These are phyloP conservation scores for Megacollybia marginata DNA, from an alignment of 768 basidiomycete genomes.

Conservation along the genomic window DNA sequence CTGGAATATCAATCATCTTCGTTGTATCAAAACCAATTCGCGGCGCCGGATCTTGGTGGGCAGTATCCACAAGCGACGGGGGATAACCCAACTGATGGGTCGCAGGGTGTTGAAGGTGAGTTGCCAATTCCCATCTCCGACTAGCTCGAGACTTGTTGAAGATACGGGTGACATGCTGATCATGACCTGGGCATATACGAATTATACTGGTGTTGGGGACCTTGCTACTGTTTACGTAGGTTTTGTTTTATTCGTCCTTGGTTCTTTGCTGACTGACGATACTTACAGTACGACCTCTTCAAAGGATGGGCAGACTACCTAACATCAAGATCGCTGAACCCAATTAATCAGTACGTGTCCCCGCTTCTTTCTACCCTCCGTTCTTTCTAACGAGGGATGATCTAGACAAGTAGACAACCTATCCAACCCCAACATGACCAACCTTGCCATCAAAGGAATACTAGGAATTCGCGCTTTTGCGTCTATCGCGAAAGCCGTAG, in stretches of 20 bases:
- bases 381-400: background rate
- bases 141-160: background rate
- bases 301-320: constrained; percentile 5
- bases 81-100: background rate
- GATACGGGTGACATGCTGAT: constrained; percentile 4
- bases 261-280: background rate
- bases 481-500: constrained; percentile 1
- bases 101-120: constrained; percentile 1
- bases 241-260: background rate
- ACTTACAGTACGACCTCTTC: constrained; percentile 2
- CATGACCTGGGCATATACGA: constrained; percentile 5
- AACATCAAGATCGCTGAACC: background rate
- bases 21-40: constrained; percentile 8
- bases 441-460: constrained; percentile 9
- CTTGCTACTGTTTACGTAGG: constrained; percentile 1
- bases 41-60: constrained; percentile 12
- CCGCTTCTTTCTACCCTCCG: background rate
- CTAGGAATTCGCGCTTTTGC: constrained; percentile 9
- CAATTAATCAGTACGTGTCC: constrained; percentile 1
- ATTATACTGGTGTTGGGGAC: background rate
- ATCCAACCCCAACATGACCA: constrained; percentile 4
- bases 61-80: background rate
- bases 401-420: constrained; percentile 2
- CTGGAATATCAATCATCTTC: constrained; percentile 10
- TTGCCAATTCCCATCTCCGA: background rate